Evolutionary conservation across 139 green algal genomes (phyloP).

Genomic region (Dunaliella primolecta): DNA sequence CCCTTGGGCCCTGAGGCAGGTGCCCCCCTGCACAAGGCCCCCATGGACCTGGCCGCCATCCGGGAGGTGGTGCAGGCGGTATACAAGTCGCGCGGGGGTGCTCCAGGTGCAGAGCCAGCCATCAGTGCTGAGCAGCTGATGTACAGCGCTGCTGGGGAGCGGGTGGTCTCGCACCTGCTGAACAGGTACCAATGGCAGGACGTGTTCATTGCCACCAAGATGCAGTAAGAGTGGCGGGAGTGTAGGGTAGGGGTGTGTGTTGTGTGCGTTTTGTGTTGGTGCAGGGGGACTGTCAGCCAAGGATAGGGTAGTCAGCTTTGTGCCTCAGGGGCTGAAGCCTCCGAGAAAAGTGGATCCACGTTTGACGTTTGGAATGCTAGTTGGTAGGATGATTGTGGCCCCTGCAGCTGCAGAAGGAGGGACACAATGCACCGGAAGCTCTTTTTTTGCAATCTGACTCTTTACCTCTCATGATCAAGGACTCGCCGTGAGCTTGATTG

Average conservation of each 20-base stretch:
- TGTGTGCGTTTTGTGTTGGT: not conserved
- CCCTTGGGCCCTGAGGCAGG: slow-evolving; percentile 32
- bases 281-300: not conserved
- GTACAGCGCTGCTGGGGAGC: slow-evolving; percentile 41
- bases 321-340: not conserved
- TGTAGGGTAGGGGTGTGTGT: not conserved
- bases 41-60: slow-evolving; percentile 28
- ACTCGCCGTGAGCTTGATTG: too few species aligned
- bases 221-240: not conserved
- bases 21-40: slow-evolving; percentile 18
- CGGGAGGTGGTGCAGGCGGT: slow-evolving; percentile 19
- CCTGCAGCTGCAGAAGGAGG: too few species aligned
- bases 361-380: not conserved
- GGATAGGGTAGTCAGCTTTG: not conserved
- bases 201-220: slow-evolving; percentile 25
- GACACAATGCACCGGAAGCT: too few species aligned
- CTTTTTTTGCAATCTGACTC: too few species aligned
- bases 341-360: not conserved
- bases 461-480: too few species aligned
- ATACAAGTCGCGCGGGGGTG: slow-evolving; percentile 25
- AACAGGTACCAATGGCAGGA: slow-evolving; percentile 49
- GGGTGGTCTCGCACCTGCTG: slow-evolving; percentile 48
- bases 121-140: slow-evolving; percentile 52
- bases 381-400: not conserved
- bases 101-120: slow-evolving; percentile 1